A percentile compares a stretch with the other conserved stretches of the same genome.
Conservation (phyloP, 2,329 filamentous ascomycete species). For the Pseudonectria foliicola region DNA sequence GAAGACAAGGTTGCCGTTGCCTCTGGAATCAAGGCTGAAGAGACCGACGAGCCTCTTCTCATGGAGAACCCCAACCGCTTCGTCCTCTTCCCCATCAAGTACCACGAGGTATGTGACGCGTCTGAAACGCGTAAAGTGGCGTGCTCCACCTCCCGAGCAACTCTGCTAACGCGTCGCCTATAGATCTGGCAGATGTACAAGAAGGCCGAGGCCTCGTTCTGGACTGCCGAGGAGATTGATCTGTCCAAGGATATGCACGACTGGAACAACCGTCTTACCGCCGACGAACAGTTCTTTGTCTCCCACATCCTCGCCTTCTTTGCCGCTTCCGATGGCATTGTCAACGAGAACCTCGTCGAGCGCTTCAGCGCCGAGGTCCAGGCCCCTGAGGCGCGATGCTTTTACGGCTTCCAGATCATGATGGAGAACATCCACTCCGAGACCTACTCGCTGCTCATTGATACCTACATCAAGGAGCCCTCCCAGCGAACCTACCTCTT, state of each 20-base stretch:
- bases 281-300: constrained; percentile 97
- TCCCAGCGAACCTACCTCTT: constrained; percentile 91
- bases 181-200: constrained; percentile 99
- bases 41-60: constrained; percentile 82
- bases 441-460: constrained; percentile 97
- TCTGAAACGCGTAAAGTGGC: constrained; percentile 62
- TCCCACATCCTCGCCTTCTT: constrained; percentile 99
- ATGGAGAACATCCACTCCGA: constrained; percentile 99
- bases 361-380: constrained; percentile 96
- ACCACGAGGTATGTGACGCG: constrained; percentile 81
- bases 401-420: constrained; percentile 99
- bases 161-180: constrained; percentile 30
- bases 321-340: constrained; percentile 95
- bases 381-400: constrained; percentile 95
- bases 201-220: constrained; percentile 99
- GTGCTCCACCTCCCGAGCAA: constrained; percentile 16
- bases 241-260: constrained; percentile 98
- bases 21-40: constrained; percentile 55
- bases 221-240: constrained; percentile 99
- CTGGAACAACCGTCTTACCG: constrained; percentile 96
- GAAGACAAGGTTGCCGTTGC: constrained; percentile 34
- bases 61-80: constrained; percentile 95
- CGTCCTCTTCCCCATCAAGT: constrained; percentile 98
- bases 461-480: constrained; percentile 98
- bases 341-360: constrained; percentile 99